Base-by-base conservation (phyloP, 148 eudicot genomes). In the Silene conica region DNA sequence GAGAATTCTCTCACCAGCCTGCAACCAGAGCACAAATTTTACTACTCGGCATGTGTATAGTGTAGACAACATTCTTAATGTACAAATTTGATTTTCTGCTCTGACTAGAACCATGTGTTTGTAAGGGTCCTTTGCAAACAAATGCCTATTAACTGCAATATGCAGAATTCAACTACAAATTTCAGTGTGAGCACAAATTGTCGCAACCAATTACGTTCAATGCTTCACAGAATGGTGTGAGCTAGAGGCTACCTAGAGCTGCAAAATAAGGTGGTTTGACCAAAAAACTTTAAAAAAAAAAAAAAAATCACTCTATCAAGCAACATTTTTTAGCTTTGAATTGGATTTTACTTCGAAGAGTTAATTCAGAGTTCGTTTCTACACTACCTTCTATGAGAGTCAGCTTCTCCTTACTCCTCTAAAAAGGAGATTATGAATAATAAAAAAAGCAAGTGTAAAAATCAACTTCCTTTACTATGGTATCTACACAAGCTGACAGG, bases 1-100 rank as follows among this genome's bases (percentile, higher is more conserved):
- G n/a, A 95, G 82, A 61, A 95, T 87, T 64, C 97, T 83, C 78
- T 95, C 96, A 46, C 78, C 87, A 62, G 72, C 92, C 99, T 95
- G 80, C 21, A 77, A 72, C 45, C 60, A 67, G n/a, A 76, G 34
- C 61, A 71, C 9, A 67, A 1, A 71, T 25, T 75, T 34, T 7
- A 41, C 63, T 28, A 22, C 34, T 16, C 28, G n/a, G n/a, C n/a
- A n/a, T n/a, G n/a, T n/a, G n/a, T n/a, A n/a, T n/a, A n/a, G n/a
- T n/a, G n/a, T n/a, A n/a, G n/a, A n/a, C n/a, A n/a, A n/a, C 18
- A 50, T 23, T 62, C 8, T 62, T 12, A 11, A 19, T 61, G 0
- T 61, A 0, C 13, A 21, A 2, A 21, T 10, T 61, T 61, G 28
- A 34, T 10, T 22, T 1, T 50, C 31, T 61, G 16, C 14, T 4